Conservation (phyloP, 164 flowering plant genomes). For the Annona squamosa region DNA sequence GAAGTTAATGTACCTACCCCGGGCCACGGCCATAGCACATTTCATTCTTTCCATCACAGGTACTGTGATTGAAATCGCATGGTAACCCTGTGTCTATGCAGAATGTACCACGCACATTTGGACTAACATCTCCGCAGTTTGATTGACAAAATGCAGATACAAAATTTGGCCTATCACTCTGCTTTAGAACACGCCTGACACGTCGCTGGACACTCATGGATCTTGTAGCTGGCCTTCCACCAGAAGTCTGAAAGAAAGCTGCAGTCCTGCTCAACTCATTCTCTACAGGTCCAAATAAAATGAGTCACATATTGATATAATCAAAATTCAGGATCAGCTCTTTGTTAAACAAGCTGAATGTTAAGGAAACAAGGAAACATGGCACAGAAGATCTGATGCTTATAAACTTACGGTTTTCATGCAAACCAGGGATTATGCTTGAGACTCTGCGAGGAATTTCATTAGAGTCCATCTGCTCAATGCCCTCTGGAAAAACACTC, state of each 20-base stretch:
- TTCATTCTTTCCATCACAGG: slow-evolving; percentile 93
- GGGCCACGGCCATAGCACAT: slow-evolving; percentile 98
- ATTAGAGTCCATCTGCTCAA: slow-evolving; percentile 12
- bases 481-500: slow-evolving; percentile 18
- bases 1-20: slow-evolving; percentile 41
- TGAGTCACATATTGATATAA: background rate
- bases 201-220: slow-evolving; percentile 55
- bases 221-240: slow-evolving; percentile 62
- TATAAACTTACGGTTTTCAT: slow-evolving; percentile 47
- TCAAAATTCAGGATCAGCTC: background rate
- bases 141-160: slow-evolving; percentile 96
- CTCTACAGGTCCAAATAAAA: slow-evolving; percentile 34
- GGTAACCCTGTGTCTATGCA: slow-evolving; percentile 90
- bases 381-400: background rate
- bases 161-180: slow-evolving; percentile 64
- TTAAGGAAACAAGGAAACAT: background rate
- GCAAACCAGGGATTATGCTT: slow-evolving; percentile 40
- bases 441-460: slow-evolving; percentile 67
- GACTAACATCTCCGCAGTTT: slow-evolving; percentile 99
- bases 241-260: slow-evolving; percentile 61
- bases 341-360: background rate
- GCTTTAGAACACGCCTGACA: slow-evolving; percentile 56
- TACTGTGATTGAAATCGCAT: slow-evolving; percentile 98
- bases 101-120: slow-evolving; percentile 93
- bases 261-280: slow-evolving; percentile 70